Base-by-base conservation (phyloP, 1,284 basidiomycete genomes). In the Trametes polyzona region DNA sequence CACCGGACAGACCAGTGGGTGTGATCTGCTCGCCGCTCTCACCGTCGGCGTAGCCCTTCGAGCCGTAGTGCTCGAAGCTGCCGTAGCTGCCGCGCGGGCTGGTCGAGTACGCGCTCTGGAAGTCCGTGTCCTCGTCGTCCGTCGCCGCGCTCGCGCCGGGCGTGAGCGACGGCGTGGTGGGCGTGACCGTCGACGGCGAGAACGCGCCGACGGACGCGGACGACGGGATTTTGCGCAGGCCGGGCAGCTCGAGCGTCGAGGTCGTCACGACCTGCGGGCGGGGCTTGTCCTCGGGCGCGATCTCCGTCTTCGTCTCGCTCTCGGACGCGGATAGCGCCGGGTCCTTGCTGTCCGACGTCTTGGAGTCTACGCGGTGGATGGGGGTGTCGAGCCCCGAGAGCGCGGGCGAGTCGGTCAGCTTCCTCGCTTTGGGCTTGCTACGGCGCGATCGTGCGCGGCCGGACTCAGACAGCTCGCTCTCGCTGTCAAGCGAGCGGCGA, bases 61-160 rank as follows among this genome's bases (percentile, higher is more conserved):
- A 56, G 14, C 52, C 50, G 49, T 51, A 58, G 35, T 66, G 62
- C 48, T 72, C 70, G 52, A 72, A 63, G 61, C 67, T 69, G 58
- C 69, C 68, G 53, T 83, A 85, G 65, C 86, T 88, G 47, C 76
- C 81, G 2, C 87, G 80, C 11, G 89, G 87, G 65, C 87, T 90
- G 1, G 80, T 74, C 4, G 89, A 91, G 71, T 90, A 92, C 35
- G 90, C 90, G 63, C 90, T 92, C 71, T 91, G 89, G 71, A 92
- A 92, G 66, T 92, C 90, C 16, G 87, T 88, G 65, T 92, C 90
- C 29, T 90, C 91, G 63, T 91, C 90, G 62, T 92, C 90, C 10
- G 90, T 87, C 23, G 79, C 76, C 12, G 65, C 73, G 33, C 77
- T 74, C 19, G 76, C 64, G 1, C 72, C 71, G 2, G 77, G 73